Evolutionary conservation across 371 early-diverging fungal species (phyloP).

Genomic region (Mortierella sp.): DNA sequence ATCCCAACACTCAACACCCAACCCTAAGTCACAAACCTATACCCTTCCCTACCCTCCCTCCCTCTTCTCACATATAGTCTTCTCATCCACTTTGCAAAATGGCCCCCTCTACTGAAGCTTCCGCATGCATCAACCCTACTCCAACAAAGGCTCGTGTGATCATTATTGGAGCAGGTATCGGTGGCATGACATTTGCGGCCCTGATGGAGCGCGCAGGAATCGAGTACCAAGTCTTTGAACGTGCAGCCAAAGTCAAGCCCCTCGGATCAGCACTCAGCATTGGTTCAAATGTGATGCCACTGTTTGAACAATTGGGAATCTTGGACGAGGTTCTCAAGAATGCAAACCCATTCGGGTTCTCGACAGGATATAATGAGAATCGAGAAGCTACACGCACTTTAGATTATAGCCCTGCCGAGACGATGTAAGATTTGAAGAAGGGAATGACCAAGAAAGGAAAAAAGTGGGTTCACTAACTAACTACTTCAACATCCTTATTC

Average conservation of each 20-base stretch:
- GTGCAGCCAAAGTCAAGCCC: constrained; percentile 20
- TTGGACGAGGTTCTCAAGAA: constrained; percentile 19
- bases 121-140: constrained; percentile 10
- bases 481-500: too few relatives aligned
- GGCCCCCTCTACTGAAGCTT: constrained; percentile 10
- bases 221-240: constrained; percentile 39
- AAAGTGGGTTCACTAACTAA: neutral
- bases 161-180: constrained; percentile 44
- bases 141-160: constrained; percentile 35
- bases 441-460: neutral
- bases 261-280: constrained; percentile 36
- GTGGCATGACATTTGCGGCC: constrained; percentile 25
- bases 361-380: constrained; percentile 30
- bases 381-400: constrained; percentile 26
- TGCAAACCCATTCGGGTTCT: constrained; percentile 27
- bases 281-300: constrained; percentile 32
- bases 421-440: constrained; percentile 12
- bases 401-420: constrained; percentile 27
- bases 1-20: neutral
- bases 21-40: too few relatives aligned
- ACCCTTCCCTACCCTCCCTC: neutral
- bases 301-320: constrained; percentile 40
- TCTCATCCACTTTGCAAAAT: too few relatives aligned
- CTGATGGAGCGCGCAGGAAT: constrained; percentile 34
- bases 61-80: neutral